Evolutionary conservation across 257 asterid genomes (phyloP).

Genomic region (Nicotiana noctiflora): DNA sequence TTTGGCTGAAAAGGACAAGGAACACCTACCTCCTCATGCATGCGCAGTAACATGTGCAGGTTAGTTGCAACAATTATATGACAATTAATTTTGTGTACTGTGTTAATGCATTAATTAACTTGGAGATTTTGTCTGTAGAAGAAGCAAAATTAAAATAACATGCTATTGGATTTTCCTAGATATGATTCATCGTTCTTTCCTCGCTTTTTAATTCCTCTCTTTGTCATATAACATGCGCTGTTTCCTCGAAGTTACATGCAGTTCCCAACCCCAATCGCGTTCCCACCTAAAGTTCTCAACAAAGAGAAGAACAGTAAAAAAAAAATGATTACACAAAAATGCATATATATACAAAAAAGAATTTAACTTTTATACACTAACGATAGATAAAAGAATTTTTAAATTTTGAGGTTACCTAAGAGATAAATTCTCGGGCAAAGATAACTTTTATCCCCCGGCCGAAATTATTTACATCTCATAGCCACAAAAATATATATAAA

Average conservation of each 20-base stretch:
- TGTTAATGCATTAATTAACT: neutral
- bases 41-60: neutral
- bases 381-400: neutral
- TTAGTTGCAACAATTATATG: neutral
- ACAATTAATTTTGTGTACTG: neutral
- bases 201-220: neutral
- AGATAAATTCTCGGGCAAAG: neutral
- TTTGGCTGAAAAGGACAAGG: neutral
- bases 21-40: constrained; percentile 1
- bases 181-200: neutral
- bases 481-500: too few relatives aligned
- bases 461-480: too few relatives aligned
- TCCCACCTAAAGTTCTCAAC: neutral
- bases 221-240: neutral
- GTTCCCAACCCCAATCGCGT: neutral
- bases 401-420: neutral
- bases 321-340: too few relatives aligned
- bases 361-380: too few relatives aligned
- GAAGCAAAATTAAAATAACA: neutral
- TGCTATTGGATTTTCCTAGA: constrained; percentile 3
- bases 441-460: too few relatives aligned
- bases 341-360: too few relatives aligned
- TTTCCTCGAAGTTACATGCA: neutral
- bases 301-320: neutral
- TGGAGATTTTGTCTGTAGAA: neutral